Evolutionary conservation across 2,329 filamentous ascomycete genomes (phyloP).

Genomic region (Stemphylium lycopersici): DNA sequence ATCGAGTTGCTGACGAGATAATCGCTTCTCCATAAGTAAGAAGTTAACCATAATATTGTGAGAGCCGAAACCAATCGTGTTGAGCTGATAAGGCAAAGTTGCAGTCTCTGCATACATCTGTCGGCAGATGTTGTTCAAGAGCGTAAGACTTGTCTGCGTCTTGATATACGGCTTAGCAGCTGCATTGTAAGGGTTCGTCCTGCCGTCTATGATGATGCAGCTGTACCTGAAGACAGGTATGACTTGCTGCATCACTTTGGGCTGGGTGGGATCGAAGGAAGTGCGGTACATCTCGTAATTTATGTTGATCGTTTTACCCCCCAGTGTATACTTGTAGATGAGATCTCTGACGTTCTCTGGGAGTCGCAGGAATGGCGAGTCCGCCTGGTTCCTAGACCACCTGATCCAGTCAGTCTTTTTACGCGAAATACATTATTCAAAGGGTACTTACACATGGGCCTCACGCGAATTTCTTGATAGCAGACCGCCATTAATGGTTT

Average conservation of each 20-base stretch:
- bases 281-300: conserved; percentile 28
- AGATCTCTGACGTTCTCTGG: conserved; percentile 27
- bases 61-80: conserved; percentile 28
- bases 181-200: conserved; percentile 18
- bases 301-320: conserved; percentile 37
- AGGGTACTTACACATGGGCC: conserved; percentile 21
- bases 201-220: conserved; percentile 22
- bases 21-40: conserved; percentile 27
- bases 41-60: conserved; percentile 39
- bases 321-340: conserved; percentile 31
- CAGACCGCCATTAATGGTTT: conserved; percentile 13
- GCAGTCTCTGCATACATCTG: conserved; percentile 41
- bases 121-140: conserved; percentile 35
- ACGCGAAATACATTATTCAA: not conserved
- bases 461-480: conserved; percentile 19
- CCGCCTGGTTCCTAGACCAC: conserved; percentile 32
- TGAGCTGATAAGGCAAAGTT: conserved; percentile 32
- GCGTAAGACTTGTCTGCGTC: conserved; percentile 16
- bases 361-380: conserved; percentile 33
- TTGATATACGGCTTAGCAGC: conserved; percentile 9
- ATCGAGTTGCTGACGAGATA: conserved; percentile 27
- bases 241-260: not conserved
- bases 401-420: conserved; percentile 11
- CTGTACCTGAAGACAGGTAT: conserved; percentile 31
- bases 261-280: not conserved